Evolutionary conservation across 495 filamentous ascomycete genomes (phyloP), one percentile per base, ranked within the genome.

Genomic region (Daldinia concentrica): DNA sequence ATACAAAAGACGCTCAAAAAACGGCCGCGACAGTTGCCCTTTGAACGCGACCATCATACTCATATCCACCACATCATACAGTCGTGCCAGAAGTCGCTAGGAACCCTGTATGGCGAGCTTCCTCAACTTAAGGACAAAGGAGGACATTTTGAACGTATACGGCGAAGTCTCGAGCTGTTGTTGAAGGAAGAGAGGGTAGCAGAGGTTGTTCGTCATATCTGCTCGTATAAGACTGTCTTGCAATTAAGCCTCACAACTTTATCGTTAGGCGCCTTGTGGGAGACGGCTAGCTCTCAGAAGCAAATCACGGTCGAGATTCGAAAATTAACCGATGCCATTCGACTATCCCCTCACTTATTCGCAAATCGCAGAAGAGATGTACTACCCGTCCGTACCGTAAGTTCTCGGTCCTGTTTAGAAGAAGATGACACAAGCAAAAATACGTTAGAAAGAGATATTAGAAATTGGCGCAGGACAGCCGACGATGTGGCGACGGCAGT

Each of bases 161-260:
- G 29, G 50, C 63, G 29, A 7, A 70, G 36, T 30, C 34, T 77
- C 9, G 54, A 68, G 24, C 34, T 59, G 12, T 59, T 24, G 0
- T 26, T 77, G 0, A 73, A 71, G 22, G 55, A 67, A 26, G 66
- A 75, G 30, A 66, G 65, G 6, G 51, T 62, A 5, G 59, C 51
- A 19, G 48, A 76, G 22, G 39, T 74, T 3, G n/a, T 67, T n/a
- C 58, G 62, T 22, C 72, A 60, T 26, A 64, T 76, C 32, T 37
- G 14, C 26, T 72, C 74, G 32, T 74, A 76, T 26, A 69, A 60
- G 14, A 52, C 57, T 36, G 30, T 76, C 37, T 50, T 76, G 6
- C 68, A 76, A 7, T 22, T 76, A 11, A 76, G 72, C 60, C 32
- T 76, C 9, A 61, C 36, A 8, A 72, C 65, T 11, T 55, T 76